Base-by-base conservation (phyloP, 192 early-diverging fungal species). In the Backusella tarrabulga region DNA sequence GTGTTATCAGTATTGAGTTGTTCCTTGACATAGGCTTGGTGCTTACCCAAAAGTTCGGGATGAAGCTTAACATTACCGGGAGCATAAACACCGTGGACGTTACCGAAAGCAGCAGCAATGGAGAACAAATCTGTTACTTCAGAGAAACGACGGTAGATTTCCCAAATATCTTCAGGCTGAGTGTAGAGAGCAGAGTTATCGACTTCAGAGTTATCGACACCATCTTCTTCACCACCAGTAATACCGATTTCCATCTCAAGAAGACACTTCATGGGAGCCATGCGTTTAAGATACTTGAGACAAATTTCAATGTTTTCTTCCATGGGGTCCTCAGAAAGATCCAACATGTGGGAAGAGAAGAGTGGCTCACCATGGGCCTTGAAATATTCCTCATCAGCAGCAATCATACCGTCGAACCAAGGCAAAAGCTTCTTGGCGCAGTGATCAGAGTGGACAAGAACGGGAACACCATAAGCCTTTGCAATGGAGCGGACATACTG, bases 211-310 rank as follows among this genome's bases (percentile, higher is more conserved):
- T 98, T 97, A 92, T 97, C 95, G 67, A 98, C 97, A 85, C 97
- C 97, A 84, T 98, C 97, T 85, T 98, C 97, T 89, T 98, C 97
- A 78, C 97, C 97, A 85, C 97, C 97, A 42, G 96, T 97, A 83
- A 98, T 96, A 86, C 97, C 97, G 70, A 98, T 97, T 89, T 98
- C 97, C 95, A 98, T 98, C 88, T 98, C 97, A 74, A 98, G 90
- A 73, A 95, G 89, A 77, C 90, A 90, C 81, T 94, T 91, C 79
- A 97, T 95, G 50, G 89, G 86, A 32, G 93, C 91, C 92, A 97
- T 96, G 78, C 96, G 94, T 87, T 94, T 86, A 80, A 98, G 87
- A 89, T 98, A 98, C 88, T 94, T 90, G 81, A 92, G 85, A 83
- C 94, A 97, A 70, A 83, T 95, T 70, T 88, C 88, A 73, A 98